Evolutionary conservation across 495 filamentous ascomycete species (phyloP).

Genomic region (Penicillium manginii): DNA sequence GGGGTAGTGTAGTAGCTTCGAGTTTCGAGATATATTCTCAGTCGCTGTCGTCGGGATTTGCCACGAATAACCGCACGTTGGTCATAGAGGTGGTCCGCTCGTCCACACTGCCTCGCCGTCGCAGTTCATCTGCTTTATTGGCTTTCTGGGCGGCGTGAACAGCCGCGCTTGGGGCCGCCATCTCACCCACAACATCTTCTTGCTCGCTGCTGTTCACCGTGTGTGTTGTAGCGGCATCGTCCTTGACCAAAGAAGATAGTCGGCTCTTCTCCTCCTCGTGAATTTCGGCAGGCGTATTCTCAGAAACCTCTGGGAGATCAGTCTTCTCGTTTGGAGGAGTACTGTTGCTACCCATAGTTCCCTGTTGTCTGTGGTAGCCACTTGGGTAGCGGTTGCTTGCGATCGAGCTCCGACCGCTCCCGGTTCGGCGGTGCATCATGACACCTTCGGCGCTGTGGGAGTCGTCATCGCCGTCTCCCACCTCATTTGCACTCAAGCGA

Average conservation of each 20-base stretch:
- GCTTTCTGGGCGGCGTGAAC: slow-evolving; percentile 62
- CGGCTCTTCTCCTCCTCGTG: slow-evolving; percentile 40
- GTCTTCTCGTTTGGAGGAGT: slow-evolving; percentile 63
- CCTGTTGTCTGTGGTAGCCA: slow-evolving; percentile 54
- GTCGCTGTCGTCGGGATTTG: slow-evolving; percentile 92
- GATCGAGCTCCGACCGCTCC: slow-evolving; percentile 78
- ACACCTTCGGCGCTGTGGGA: slow-evolving; percentile 52
- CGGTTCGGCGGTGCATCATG: slow-evolving; percentile 70
- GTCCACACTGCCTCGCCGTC: slow-evolving; percentile 89
- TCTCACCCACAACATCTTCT: slow-evolving; percentile 58
- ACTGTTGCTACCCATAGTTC: slow-evolving; percentile 69
- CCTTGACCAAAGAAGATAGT: slow-evolving; percentile 45
- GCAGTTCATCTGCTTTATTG: slow-evolving; percentile 74
- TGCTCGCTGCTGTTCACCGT: slow-evolving; percentile 46
- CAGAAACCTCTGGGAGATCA: slow-evolving; percentile 53
- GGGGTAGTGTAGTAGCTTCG: not conserved
- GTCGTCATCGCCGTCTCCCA: slow-evolving; percentile 84
- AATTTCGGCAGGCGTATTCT: slow-evolving; percentile 54
- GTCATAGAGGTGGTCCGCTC: slow-evolving; percentile 86
- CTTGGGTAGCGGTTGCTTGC: slow-evolving; percentile 67
- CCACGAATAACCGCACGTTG: slow-evolving; percentile 84
- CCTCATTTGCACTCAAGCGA: slow-evolving; percentile 89
- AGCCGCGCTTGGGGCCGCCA: slow-evolving; percentile 49
- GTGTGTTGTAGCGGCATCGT: slow-evolving; percentile 47
- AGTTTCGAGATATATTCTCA: slow-evolving; percentile 29